These are phyloP conservation scores for Bromus sterilis DNA, from an alignment of 176 grass and related monocot species.

Conservation along the genomic window DNA sequence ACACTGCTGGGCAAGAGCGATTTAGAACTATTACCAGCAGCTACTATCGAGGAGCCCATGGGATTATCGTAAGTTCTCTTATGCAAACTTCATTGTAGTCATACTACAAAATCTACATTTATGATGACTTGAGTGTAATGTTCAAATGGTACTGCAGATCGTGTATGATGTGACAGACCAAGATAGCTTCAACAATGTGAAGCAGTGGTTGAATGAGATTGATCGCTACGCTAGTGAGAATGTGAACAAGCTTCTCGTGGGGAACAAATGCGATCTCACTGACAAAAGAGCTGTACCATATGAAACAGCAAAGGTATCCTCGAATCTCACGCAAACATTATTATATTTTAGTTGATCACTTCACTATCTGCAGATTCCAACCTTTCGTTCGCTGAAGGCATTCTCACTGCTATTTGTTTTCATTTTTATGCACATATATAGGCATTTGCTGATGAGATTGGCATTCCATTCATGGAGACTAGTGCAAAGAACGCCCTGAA, in stretches of 20 bases:
- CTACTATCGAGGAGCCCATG: conserved; percentile 92
- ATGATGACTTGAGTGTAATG: neutral
- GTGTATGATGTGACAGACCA: conserved; percentile 80
- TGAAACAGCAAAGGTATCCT: conserved; percentile 61
- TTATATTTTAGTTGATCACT: neutral
- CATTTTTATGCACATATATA: neutral
- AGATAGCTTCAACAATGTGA: conserved; percentile 90
- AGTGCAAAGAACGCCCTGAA: conserved; percentile 67
- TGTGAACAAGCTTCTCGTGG: conserved; percentile 84
- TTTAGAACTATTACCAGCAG: conserved; percentile 94
- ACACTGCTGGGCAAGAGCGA: conserved; percentile 87
- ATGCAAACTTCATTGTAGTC: neutral
- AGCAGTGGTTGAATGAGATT: conserved; percentile 84
- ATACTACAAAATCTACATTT: neutral
- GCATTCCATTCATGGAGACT: conserved; percentile 78
- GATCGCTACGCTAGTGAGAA: conserved; percentile 80
- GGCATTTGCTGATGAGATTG: conserved; percentile 68
- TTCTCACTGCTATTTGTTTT: neutral
- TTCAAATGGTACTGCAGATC: conserved; percentile 31
- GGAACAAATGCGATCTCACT: conserved; percentile 76
- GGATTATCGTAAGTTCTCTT: conserved; percentile 60
- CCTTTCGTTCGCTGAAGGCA: neutral
- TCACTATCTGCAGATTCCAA: neutral
- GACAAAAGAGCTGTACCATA: conserved; percentile 65
- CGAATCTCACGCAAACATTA: neutral